These are phyloP conservation scores for Hirschfeldia incana DNA, from an alignment of 345 rosid genomes.

Conservation along the genomic window DNA sequence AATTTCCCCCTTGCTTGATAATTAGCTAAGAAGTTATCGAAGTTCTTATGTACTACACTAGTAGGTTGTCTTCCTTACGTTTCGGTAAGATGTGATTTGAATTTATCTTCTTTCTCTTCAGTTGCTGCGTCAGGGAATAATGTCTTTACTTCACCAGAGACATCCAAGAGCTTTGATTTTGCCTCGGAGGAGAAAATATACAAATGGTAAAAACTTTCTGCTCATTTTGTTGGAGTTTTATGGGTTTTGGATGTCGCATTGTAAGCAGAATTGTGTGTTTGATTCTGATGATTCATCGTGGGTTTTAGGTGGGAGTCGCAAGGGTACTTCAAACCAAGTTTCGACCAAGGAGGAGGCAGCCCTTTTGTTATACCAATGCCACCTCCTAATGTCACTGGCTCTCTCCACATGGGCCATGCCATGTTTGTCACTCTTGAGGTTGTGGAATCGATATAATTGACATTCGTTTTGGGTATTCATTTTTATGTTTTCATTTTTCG, in stretches of 20 bases:
- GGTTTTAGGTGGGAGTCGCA: slow-evolving; percentile 89
- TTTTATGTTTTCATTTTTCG: slow-evolving; percentile 7
- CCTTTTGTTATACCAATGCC: slow-evolving; percentile 97
- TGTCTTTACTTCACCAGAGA: slow-evolving; percentile 71
- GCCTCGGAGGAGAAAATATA: slow-evolving; percentile 85
- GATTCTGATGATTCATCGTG: not conserved
- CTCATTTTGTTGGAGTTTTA: not conserved
- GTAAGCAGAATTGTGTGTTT: not conserved
- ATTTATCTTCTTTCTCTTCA: slow-evolving; percentile 36
- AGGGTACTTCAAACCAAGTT: slow-evolving; percentile 83
- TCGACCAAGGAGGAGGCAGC: slow-evolving; percentile 58
- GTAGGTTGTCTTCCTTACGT: not conserved
- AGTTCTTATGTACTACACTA: not conserved
- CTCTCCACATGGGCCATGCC: slow-evolving; percentile 98
- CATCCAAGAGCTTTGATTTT: slow-evolving; percentile 84
- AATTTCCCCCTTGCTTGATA: not conserved
- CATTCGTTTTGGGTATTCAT: slow-evolving; percentile 35
- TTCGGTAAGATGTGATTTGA: not conserved
- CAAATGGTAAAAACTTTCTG: slow-evolving; percentile 59
- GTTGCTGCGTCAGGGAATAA: slow-evolving; percentile 62
- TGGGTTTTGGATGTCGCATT: not conserved
- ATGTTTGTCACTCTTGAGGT: slow-evolving; percentile 99
- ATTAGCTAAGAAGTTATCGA: not conserved
- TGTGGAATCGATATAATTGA: slow-evolving; percentile 40
- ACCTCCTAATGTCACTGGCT: slow-evolving; percentile 98